These are phyloP conservation scores for Pichia kudriavzevii DNA, from an alignment of 1,139 yeast species.

Conservation along the genomic window DNA sequence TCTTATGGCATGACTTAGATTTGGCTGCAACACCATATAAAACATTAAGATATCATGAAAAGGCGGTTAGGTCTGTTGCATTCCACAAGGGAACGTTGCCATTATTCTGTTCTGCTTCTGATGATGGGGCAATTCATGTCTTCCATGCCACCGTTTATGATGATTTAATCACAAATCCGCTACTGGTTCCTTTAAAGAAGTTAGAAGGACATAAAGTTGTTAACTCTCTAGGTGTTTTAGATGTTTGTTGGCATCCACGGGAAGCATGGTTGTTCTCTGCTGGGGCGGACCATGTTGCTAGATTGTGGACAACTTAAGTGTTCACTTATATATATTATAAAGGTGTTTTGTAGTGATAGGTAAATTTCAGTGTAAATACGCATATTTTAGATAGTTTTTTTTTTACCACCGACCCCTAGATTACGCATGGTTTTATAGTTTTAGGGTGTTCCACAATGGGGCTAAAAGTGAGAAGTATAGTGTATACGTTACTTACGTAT, in stretches of 20 bases:
- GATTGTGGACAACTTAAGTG: conserved; percentile 90
- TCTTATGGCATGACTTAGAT: conserved; percentile 96
- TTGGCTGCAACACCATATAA: conserved; percentile 86
- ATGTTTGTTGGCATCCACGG: conserved; percentile 91
- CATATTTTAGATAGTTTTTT: too few species aligned
- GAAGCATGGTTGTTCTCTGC: conserved; percentile 98
- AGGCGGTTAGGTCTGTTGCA: conserved; percentile 82
- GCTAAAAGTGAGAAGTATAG: conserved; percentile 7
- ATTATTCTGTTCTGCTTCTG: conserved; percentile 91
- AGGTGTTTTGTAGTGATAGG: too few species aligned
- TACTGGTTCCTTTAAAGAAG: conserved; percentile 92
- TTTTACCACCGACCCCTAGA: too few species aligned
- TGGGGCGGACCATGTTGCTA: conserved; percentile 97
- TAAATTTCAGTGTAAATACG: too few species aligned
- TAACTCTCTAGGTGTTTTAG: conserved; percentile 81
- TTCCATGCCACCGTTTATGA: conserved; percentile 97
- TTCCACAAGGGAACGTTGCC: conserved; percentile 86
- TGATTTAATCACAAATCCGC: conserved; percentile 90
- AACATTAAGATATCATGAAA: conserved; percentile 88
- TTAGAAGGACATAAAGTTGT: conserved; percentile 84
- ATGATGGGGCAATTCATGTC: conserved; percentile 87
- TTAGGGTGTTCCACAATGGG: too few species aligned
- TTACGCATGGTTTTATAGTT: too few species aligned
- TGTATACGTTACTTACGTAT: conserved; percentile 52
- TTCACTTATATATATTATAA: too few species aligned